These are phyloP conservation scores for Linnemannia schmuckeri DNA, from an alignment of 192 early-diverging fungal species.

Conservation along the genomic window DNA sequence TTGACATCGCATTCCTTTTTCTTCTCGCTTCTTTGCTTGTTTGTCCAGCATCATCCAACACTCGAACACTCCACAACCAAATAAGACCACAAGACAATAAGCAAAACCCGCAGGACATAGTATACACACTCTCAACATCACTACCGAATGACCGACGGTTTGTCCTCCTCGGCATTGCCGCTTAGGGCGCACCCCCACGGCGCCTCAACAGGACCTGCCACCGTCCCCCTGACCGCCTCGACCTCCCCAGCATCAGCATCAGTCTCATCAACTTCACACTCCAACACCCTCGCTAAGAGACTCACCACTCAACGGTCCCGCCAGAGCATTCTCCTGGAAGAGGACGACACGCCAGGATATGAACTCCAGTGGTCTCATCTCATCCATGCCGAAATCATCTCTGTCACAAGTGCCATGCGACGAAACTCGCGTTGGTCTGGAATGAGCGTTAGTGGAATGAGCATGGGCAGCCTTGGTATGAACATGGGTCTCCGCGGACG, in stretches of 20 bases:
- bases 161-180: conserved; percentile 28
- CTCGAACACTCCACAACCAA: not conserved
- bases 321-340: not conserved
- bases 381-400: conserved; percentile 80
- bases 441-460: conserved; percentile 66
- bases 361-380: conserved; percentile 80
- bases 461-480: conserved; percentile 70
- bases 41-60: not conserved
- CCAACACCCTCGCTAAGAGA: conserved; percentile 26
- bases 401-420: conserved; percentile 82
- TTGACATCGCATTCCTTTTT: not conserved
- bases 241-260: not conserved
- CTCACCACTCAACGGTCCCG: conserved; percentile 23
- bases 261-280: conserved; percentile 5
- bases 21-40: not conserved
- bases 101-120: not conserved
- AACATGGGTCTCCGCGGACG: conserved; percentile 70
- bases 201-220: conserved; percentile 1
- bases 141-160: conserved; percentile 35
- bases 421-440: conserved; percentile 86
- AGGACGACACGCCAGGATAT: conserved; percentile 31
- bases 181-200: not conserved
- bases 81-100: not conserved
- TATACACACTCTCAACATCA: not conserved
- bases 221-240: not conserved